phyloP scores from a whole-genome alignment of 2,329 filamentous ascomycete genomes.

The Phyllosticta paracitricarpa region DNA sequence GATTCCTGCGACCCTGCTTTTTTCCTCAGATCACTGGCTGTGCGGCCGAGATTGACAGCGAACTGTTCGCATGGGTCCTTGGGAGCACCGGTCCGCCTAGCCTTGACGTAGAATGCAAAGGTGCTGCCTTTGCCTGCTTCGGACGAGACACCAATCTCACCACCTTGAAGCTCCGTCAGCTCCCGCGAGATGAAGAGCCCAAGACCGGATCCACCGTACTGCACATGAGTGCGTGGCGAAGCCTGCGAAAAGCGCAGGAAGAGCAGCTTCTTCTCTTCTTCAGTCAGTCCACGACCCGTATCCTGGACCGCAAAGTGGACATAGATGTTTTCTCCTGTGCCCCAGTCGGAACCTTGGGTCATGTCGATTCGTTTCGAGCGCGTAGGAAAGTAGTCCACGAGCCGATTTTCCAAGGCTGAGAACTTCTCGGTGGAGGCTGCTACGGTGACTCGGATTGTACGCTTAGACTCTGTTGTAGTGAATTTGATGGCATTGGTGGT shows the following conservation, averaged over 20 bases:
- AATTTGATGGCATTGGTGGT: conserved; percentile 78
- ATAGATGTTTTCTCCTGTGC: conserved; percentile 53
- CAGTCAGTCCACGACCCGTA: conserved; percentile 62
- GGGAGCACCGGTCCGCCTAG: conserved; percentile 43
- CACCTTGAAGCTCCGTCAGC: conserved; percentile 71
- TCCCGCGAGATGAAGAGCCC: conserved; percentile 71
- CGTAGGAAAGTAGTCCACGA: conserved; percentile 54
- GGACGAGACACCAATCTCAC: conserved; percentile 65
- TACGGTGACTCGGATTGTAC: conserved; percentile 56
- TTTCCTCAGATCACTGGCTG: conserved; percentile 23
- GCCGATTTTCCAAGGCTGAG: conserved; percentile 29
- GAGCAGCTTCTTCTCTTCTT: conserved; percentile 61
- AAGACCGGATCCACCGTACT: conserved; percentile 70
- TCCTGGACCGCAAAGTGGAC: conserved; percentile 67
- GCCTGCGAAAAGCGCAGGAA: conserved; percentile 75
- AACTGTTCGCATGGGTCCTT: conserved; percentile 21
- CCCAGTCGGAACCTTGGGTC: conserved; percentile 55
- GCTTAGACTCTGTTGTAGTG: conserved; percentile 52
- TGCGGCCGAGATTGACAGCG: conserved; percentile 19
- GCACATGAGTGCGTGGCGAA: conserved; percentile 63
- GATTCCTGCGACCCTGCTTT: conserved; percentile 15
- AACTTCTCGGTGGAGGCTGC: conserved; percentile 51
- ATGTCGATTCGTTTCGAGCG: conserved; percentile 39
- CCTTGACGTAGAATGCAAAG: conserved; percentile 68
- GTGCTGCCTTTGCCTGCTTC: conserved; percentile 59